Conservation (phyloP, 139 green algal species). For the Desmodesmus armatus region DNA sequence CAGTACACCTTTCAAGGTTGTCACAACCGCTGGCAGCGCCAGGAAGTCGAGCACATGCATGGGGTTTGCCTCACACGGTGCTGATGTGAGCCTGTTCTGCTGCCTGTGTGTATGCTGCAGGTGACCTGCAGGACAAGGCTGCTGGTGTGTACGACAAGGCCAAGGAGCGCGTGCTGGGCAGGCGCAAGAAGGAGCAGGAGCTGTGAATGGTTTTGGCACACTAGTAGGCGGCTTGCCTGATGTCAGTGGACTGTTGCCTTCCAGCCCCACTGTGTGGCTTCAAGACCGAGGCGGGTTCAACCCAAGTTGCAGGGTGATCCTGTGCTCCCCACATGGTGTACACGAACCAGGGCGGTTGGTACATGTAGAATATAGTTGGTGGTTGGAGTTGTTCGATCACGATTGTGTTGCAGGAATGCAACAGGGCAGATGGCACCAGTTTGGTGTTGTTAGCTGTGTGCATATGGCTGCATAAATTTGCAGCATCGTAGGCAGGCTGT, state of each 20-base stretch:
- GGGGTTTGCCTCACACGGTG: neutral
- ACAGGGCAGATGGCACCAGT: no score
- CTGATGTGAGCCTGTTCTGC: neutral
- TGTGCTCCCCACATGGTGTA: no score
- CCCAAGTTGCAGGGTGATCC: no score
- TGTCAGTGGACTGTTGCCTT: no score
- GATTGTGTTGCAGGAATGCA: no score
- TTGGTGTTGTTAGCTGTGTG: neutral
- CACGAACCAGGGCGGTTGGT: no score
- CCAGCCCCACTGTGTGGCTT: no score
- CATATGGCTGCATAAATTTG: neutral
- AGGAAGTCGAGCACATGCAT: neutral
- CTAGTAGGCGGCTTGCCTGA: no score
- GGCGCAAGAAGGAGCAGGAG: neutral
- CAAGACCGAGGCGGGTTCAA: no score
- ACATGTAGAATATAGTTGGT: no score
- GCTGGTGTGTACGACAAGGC: conserved; percentile 31
- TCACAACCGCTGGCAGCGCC: neutral
- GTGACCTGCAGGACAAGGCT: conserved; percentile 32
- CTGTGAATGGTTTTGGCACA: no score
- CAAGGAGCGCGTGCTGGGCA: neutral
- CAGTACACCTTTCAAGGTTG: neutral
- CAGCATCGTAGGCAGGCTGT: neutral
- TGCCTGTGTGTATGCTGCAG: neutral
- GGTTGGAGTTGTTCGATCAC: no score